Evolutionary conservation across 768 basidiomycete species (phyloP).

Genomic region (Lentinula sp.): DNA sequence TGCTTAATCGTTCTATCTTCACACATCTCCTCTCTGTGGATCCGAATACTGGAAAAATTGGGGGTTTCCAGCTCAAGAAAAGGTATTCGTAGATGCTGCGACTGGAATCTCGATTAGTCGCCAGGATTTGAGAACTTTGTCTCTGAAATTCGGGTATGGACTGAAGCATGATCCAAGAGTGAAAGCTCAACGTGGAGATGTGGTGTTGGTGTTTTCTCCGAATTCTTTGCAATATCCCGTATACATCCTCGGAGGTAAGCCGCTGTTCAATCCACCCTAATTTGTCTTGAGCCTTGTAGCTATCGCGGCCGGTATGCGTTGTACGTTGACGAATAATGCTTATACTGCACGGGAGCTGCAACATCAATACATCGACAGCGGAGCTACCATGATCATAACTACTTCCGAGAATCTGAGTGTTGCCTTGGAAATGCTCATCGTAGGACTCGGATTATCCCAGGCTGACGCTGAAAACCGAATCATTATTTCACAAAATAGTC

Average conservation of each 20-base stretch:
- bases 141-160: conserved; percentile 41
- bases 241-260: conserved; percentile 27
- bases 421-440: conserved; percentile 49
- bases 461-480: conserved; percentile 42
- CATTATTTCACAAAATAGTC: conserved; percentile 43
- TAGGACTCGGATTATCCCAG: conserved; percentile 17
- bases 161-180: conserved; percentile 26
- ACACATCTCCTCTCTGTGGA: conserved; percentile 18
- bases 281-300: conserved; percentile 10
- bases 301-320: conserved; percentile 46
- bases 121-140: conserved; percentile 30
- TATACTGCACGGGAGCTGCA: conserved; percentile 49
- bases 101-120: conserved; percentile 42
- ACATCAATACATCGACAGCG: conserved; percentile 61
- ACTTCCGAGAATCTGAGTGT: conserved; percentile 54
- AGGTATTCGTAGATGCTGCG: conserved; percentile 49
- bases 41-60: conserved; percentile 11
- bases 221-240: conserved; percentile 51
- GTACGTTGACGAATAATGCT: conserved; percentile 47
- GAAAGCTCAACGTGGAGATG: conserved; percentile 31
- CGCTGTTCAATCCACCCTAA: neutral
- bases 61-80: conserved; percentile 21
- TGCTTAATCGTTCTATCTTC: conserved; percentile 24
- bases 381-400: conserved; percentile 56
- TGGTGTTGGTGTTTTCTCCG: conserved; percentile 44